A percentile compares a stretch with the other conserved stretches of the same genome.
phyloP scores from a whole-genome alignment of 305 asterid species.

The Lippia alba region DNA sequence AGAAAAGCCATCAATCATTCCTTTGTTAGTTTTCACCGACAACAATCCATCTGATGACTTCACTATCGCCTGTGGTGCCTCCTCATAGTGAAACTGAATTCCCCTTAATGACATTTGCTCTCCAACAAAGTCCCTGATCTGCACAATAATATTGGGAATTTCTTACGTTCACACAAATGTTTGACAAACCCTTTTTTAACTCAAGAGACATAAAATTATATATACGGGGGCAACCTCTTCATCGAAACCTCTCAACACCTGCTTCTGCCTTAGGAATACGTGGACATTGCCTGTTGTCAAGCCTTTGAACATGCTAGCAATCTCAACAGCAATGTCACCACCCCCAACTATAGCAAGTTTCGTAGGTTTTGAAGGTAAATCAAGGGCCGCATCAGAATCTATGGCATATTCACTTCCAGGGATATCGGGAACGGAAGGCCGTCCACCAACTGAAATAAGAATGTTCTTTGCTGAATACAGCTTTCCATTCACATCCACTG shows the following conservation, averaged over 20 bases:
- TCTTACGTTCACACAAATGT: constrained; percentile 22
- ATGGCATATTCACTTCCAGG: constrained; percentile 91
- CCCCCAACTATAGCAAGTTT: constrained; percentile 97
- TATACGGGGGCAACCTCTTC: constrained; percentile 68
- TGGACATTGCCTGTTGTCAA: constrained; percentile 84
- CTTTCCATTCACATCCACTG: constrained; percentile 89
- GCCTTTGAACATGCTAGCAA: constrained; percentile 98
- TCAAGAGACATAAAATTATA: constrained; percentile 16
- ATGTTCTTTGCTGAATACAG: constrained; percentile 84
- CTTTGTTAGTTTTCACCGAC: constrained; percentile 83
- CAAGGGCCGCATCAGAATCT: constrained; percentile 98
- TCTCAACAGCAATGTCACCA: constrained; percentile 97
- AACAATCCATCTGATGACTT: constrained; percentile 83
- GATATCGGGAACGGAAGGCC: constrained; percentile 91
- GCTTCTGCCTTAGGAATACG: constrained; percentile 88
- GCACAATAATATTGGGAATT: constrained; percentile 39
- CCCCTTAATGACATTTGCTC: constrained; percentile 91
- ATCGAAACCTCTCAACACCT: constrained; percentile 93
- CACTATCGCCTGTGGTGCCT: constrained; percentile 74
- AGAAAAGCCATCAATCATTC: constrained; percentile 80
- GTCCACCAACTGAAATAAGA: constrained; percentile 93
- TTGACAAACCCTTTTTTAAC: constrained; percentile 18
- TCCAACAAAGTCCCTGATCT: constrained; percentile 90
- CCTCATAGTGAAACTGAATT: constrained; percentile 85
- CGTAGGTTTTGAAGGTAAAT: constrained; percentile 80